These are phyloP conservation scores for Aaosphaeria pasadenensis DNA, from an alignment of 2,329 filamentous ascomycete genomes.

Conservation along the genomic window DNA sequence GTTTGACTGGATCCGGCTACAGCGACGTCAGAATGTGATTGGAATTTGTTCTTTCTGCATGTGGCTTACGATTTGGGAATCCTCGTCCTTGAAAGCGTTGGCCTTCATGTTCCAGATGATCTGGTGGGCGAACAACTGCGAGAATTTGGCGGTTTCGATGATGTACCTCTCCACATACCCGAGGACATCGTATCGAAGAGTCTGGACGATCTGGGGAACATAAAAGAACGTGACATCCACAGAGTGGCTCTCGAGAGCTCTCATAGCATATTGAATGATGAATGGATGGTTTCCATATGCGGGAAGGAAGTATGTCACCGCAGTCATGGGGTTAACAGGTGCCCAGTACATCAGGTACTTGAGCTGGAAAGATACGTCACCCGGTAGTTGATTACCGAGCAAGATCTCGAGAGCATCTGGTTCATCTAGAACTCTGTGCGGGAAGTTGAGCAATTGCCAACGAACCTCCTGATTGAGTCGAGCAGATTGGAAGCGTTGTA, in stretches of 20 bases:
- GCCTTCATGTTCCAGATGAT: slow-evolving; percentile 99
- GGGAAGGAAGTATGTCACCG: slow-evolving; percentile 89
- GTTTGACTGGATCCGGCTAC: slow-evolving; percentile 86
- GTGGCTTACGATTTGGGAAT: slow-evolving; percentile 70
- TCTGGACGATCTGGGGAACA: slow-evolving; percentile 96
- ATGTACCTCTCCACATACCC: slow-evolving; percentile 97
- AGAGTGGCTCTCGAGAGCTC: slow-evolving; percentile 86
- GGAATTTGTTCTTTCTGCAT: not conserved
- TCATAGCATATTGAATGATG: slow-evolving; percentile 94
- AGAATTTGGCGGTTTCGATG: slow-evolving; percentile 92
- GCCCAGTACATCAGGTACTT: slow-evolving; percentile 95
- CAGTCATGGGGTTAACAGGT: slow-evolving; percentile 86
- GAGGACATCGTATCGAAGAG: slow-evolving; percentile 84
- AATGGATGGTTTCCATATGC: slow-evolving; percentile 89
- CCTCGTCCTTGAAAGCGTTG: slow-evolving; percentile 96
- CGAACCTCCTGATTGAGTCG: slow-evolving; percentile 74
- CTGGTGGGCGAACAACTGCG: slow-evolving; percentile 97
- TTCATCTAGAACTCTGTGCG: slow-evolving; percentile 76
- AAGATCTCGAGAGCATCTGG: slow-evolving; percentile 81
- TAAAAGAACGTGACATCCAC: slow-evolving; percentile 99
- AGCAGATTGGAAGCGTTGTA: slow-evolving; percentile 72
- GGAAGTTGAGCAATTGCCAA: slow-evolving; percentile 75
- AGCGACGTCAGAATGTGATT: not conserved
- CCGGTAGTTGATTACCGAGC: slow-evolving; percentile 71
- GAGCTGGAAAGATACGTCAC: slow-evolving; percentile 78